A percentile compares a stretch with the other conserved stretches of the same genome.
These are phyloP conservation scores for Dillenia turbinata DNA, from an alignment of 164 flowering plant species.

Conservation along the genomic window DNA sequence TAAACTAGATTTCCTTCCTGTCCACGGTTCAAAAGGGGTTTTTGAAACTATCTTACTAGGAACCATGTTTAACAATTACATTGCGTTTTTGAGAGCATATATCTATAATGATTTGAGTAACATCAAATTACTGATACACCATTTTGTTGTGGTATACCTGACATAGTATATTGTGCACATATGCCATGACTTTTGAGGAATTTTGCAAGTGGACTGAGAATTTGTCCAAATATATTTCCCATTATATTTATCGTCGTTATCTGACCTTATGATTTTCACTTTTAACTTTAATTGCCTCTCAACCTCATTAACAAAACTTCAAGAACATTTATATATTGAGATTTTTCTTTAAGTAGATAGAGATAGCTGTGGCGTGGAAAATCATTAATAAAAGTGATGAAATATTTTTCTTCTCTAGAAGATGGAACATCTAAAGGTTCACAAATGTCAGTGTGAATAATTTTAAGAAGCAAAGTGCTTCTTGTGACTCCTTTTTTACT, in stretches of 20 bases:
- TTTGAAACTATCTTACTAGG: too few relatives aligned
- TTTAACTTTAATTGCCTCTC: not conserved
- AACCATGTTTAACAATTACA: too few relatives aligned
- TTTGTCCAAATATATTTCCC: not conserved
- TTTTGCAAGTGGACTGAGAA: slow-evolving; percentile 4
- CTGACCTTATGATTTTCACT: too few relatives aligned
- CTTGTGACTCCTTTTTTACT: not conserved
- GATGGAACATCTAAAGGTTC: too few relatives aligned
- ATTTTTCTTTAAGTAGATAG: not conserved
- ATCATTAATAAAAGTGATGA: too few relatives aligned
- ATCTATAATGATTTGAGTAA: too few relatives aligned
- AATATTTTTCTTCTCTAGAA: not conserved
- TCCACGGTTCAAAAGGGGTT: too few relatives aligned
- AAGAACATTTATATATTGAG: not conserved
- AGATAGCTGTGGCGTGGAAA: too few relatives aligned
- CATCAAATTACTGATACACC: too few relatives aligned
- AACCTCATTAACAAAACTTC: not conserved
- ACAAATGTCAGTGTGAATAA: not conserved
- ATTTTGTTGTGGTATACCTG: too few relatives aligned
- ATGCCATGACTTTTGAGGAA: slow-evolving; percentile 1
- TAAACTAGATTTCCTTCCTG: too few relatives aligned
- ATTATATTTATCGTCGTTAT: not conserved
- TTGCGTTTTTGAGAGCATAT: too few relatives aligned
- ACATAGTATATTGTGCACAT: slow-evolving; percentile 10
- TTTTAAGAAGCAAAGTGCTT: not conserved